Evolutionary conservation across 306 rosid genomes (phyloP).

Genomic region (Alnus glutinosa): DNA sequence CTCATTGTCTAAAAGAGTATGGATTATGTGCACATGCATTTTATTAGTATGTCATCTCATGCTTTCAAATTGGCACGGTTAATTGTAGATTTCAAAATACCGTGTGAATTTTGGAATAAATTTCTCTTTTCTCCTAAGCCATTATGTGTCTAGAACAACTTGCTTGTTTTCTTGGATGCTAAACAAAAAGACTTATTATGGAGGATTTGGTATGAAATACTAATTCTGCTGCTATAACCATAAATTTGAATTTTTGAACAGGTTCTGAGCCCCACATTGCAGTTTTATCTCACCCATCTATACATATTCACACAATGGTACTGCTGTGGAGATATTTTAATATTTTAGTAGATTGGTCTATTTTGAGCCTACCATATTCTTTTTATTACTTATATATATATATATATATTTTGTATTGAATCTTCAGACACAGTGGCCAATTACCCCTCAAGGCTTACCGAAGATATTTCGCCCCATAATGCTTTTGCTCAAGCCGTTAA

Average conservation of each 20-base stretch:
- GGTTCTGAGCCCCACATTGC: conserved; percentile 88
- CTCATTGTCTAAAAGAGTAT: neutral
- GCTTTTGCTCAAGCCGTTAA: conserved; percentile 75
- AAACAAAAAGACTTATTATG: neutral
- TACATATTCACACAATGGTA: conserved; percentile 84
- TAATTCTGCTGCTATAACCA: neutral
- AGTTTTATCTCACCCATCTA: conserved; percentile 63
- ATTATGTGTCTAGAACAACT: conserved; percentile 11
- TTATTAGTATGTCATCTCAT: neutral
- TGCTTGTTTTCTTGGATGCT: neutral
- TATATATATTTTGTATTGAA: conserved; percentile 12
- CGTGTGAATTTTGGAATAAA: neutral
- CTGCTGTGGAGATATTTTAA: conserved; percentile 1
- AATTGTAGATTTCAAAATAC: neutral
- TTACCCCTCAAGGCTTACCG: conserved; percentile 46
- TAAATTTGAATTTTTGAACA: conserved; percentile 35
- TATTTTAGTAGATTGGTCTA: conserved; percentile 9
- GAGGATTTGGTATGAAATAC: neutral
- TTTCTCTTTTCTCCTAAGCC: neutral
- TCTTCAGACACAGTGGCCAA: conserved; percentile 79
- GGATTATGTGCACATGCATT: neutral
- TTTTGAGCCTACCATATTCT: neutral
- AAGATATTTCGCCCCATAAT: conserved; percentile 60
- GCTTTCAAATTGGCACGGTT: neutral
- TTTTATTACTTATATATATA: neutral